phyloP scores from a whole-genome alignment of 148 eudicot species.

The Beta vulgaris region DNA sequence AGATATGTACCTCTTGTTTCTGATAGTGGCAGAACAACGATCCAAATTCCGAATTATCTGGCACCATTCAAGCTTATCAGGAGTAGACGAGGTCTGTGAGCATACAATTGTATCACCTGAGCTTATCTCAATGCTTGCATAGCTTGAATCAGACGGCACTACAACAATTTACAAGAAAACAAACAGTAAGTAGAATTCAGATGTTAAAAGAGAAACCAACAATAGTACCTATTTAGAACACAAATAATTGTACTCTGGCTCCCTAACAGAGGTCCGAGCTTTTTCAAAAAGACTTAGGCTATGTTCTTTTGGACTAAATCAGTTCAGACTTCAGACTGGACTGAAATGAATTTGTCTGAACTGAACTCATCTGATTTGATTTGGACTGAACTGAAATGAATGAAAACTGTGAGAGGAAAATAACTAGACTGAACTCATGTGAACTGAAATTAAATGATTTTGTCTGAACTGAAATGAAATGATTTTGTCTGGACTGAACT shows the following conservation, averaged over 20 bases:
- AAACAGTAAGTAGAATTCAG: not conserved
- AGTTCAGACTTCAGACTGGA: too few species aligned
- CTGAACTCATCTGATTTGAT: too few species aligned
- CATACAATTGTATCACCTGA: conserved; percentile 44
- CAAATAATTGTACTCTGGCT: not conserved
- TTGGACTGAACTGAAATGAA: too few species aligned
- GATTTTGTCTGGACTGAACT: too few species aligned
- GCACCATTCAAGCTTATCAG: conserved; percentile 64
- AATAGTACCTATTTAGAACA: not conserved
- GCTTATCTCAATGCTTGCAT: conserved; percentile 51
- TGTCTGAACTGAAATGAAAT: too few species aligned
- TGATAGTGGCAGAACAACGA: conserved; percentile 53
- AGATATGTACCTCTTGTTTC: conserved; percentile 52
- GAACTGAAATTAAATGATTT: too few species aligned
- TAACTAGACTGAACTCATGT: too few species aligned
- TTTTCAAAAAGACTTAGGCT: not conserved
- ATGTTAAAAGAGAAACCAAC: not conserved
- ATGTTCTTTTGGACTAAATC: too few species aligned
- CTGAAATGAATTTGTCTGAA: too few species aligned
- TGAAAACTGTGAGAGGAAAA: too few species aligned
- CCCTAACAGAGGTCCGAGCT: not conserved
- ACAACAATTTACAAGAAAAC: conserved; percentile 19
- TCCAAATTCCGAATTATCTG: conserved; percentile 61
- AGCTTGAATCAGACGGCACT: conserved; percentile 58
- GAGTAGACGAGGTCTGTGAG: conserved; percentile 43